phyloP scores from a whole-genome alignment of 2,329 filamentous ascomycete genomes.

The Paracoccidioides lutzii region DNA sequence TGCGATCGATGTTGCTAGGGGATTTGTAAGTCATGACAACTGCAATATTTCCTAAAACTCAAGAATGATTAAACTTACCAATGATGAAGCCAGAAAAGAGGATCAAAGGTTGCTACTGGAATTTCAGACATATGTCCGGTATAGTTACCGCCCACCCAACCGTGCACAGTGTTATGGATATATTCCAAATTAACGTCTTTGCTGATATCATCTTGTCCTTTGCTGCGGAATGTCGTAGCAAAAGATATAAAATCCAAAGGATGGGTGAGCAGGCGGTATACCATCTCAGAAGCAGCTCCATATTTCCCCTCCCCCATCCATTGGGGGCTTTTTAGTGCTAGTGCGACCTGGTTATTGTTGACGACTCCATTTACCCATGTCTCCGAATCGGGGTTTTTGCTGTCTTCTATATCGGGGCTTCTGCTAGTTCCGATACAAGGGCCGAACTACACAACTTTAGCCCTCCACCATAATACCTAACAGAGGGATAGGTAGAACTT shows the following conservation, averaged over 20 bases:
- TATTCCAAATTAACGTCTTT: constrained; percentile 24
- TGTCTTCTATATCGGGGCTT: constrained; percentile 9
- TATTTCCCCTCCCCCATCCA: constrained; percentile 8
- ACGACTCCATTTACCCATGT: constrained; percentile 12
- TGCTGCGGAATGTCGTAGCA: constrained; percentile 16
- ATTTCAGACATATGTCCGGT: constrained; percentile 56
- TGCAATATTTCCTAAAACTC: background rate
- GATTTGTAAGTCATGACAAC: background rate
- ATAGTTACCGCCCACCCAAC: constrained; percentile 42
- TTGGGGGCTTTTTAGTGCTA: constrained; percentile 8
- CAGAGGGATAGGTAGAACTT: background rate
- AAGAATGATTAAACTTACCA: background rate
- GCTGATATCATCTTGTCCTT: constrained; percentile 4
- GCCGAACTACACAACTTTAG: constrained; percentile 8
- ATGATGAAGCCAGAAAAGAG: constrained; percentile 20
- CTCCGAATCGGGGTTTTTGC: constrained; percentile 12
- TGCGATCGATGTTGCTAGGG: constrained; percentile 1
- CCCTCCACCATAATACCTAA: background rate
- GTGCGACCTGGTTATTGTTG: constrained; percentile 14
- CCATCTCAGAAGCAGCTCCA: constrained; percentile 12
- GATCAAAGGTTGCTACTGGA: constrained; percentile 67
- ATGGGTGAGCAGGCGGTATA: constrained; percentile 12
- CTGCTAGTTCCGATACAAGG: constrained; percentile 13
- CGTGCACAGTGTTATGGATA: constrained; percentile 38
- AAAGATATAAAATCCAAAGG: constrained; percentile 11